phyloP scores from a whole-genome alignment of 169 alveolate genomes.

The Plasmodium knowlesi region DNA sequence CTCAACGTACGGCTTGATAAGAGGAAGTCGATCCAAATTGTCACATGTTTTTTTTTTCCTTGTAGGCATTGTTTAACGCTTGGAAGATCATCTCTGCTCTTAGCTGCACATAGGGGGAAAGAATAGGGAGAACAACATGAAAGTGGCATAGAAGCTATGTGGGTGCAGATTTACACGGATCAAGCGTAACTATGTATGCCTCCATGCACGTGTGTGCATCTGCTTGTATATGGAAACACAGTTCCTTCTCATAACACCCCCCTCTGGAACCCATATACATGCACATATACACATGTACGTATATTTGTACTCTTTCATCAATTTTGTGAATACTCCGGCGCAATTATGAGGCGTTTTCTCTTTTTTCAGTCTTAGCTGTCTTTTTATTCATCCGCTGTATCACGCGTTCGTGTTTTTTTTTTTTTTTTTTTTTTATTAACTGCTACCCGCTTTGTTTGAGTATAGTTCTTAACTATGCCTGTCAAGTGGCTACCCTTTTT shows the following conservation, averaged over 20 bases:
- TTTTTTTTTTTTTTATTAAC: neutral
- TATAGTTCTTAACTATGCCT: neutral
- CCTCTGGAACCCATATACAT: neutral
- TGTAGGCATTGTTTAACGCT: constrained; percentile 73
- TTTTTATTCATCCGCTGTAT: neutral
- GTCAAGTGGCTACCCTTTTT: neutral
- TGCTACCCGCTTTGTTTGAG: neutral
- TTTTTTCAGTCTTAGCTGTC: neutral
- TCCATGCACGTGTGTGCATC: neutral
- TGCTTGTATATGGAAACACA: neutral
- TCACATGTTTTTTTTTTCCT: constrained; percentile 32
- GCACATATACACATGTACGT: neutral
- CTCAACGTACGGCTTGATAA: neutral
- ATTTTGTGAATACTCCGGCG: neutral
- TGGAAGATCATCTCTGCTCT: constrained; percentile 75
- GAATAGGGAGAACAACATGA: neutral
- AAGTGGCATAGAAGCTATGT: neutral
- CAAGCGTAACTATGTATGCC: neutral
- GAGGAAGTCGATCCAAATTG: neutral
- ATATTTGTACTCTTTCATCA: neutral
- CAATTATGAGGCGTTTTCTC: neutral
- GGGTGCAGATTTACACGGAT: neutral
- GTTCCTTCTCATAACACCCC: neutral
- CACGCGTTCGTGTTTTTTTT: neutral
- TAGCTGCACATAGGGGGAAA: constrained; percentile 22